These are phyloP conservation scores for Cryptosporidium meleagridis DNA, from an alignment of 169 alveolate genomes.

Conservation along the genomic window DNA sequence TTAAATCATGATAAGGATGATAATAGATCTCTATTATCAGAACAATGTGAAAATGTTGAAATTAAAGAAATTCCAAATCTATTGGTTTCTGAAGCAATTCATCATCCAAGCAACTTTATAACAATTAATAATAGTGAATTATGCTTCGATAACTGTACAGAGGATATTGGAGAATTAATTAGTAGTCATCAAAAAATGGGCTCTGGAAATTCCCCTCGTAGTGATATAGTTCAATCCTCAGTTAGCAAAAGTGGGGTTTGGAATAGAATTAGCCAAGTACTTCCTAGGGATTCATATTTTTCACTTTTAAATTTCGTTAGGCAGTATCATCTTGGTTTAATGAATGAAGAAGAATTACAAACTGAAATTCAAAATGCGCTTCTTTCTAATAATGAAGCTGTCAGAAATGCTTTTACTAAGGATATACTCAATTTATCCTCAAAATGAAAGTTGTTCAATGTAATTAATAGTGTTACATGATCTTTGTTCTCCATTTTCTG, in stretches of 20 bases:
- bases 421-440: constrained; percentile 44
- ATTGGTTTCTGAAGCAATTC: constrained; percentile 19
- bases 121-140: background rate
- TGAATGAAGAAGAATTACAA: constrained; percentile 53
- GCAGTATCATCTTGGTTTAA: constrained; percentile 34
- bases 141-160: background rate
- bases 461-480: too few relatives aligned
- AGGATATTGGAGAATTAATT: background rate
- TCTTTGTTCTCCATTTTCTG: background rate
- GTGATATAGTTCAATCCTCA: background rate
- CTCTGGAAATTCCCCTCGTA: background rate
- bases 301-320: constrained; percentile 50
- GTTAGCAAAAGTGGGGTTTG: constrained; percentile 40
- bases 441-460: background rate
- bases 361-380: constrained; percentile 50
- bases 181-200: background rate
- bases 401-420: constrained; percentile 43
- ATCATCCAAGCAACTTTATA: constrained; percentile 45
- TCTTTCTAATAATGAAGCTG: constrained; percentile 47
- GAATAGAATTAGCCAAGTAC: constrained; percentile 65
- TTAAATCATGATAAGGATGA: background rate
- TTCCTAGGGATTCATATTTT: constrained; percentile 46
- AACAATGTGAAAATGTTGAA: constrained; percentile 53
- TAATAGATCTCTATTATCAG: constrained; percentile 1
- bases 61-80: constrained; percentile 34